These are phyloP conservation scores for Cadophora sp. DNA, from an alignment of 2,329 filamentous ascomycete species.

Conservation along the genomic window DNA sequence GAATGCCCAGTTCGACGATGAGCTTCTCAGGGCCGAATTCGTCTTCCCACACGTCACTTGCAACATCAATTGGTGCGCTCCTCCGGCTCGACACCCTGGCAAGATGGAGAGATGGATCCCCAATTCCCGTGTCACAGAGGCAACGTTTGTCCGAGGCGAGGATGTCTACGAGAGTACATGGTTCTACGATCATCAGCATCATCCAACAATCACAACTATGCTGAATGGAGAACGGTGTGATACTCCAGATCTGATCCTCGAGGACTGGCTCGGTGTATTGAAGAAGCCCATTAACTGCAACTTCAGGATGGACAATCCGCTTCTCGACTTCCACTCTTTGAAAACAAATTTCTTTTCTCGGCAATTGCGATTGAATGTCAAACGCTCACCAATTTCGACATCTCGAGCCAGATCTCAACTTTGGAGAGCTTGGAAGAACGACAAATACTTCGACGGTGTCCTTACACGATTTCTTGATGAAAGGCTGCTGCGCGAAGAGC, in stretches of 20 bases:
- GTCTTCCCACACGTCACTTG: constrained; percentile 59
- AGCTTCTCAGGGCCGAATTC: constrained; percentile 62
- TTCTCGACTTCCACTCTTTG: constrained; percentile 53
- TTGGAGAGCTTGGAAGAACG: constrained; percentile 56
- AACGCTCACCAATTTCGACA: constrained; percentile 49
- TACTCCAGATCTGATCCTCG: constrained; percentile 61
- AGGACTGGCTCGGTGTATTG: constrained; percentile 52
- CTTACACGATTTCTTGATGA: constrained; percentile 57
- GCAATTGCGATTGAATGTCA: constrained; percentile 49
- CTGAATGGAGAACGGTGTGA: constrained; percentile 58
- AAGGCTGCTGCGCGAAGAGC: constrained; percentile 51
- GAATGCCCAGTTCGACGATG: constrained; percentile 59
- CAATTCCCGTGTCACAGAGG: constrained; percentile 59
- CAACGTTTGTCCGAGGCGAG: constrained; percentile 58
- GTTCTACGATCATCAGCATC: constrained; percentile 56
- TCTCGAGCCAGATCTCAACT: constrained; percentile 52
- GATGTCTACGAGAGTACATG: constrained; percentile 59
- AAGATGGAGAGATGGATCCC: constrained; percentile 61
- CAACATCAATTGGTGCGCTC: constrained; percentile 61
- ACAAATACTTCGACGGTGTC: constrained; percentile 53
- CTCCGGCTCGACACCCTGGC: constrained; percentile 56
- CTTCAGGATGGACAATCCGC: constrained; percentile 58
- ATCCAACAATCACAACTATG: constrained; percentile 54
- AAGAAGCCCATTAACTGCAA: constrained; percentile 51
- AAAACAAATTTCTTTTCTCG: constrained; percentile 42